A percentile compares a stretch with the other conserved stretches of the same genome.
Conservation (phyloP, 2,329 filamentous ascomycete genomes). For the Colletotrichum aenigma region DNA sequence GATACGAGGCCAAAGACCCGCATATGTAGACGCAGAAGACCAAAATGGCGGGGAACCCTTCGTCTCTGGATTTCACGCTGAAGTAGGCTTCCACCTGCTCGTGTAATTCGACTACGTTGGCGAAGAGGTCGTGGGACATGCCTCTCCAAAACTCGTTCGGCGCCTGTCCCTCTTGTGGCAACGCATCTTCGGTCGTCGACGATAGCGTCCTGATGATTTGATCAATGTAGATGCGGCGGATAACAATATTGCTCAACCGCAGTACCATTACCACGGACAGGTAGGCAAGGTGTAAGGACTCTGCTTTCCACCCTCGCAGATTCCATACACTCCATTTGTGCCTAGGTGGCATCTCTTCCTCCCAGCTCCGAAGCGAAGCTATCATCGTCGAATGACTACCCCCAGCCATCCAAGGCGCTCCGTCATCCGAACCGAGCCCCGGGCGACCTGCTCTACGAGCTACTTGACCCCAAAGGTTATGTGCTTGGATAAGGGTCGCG, state of each 20-base stretch:
- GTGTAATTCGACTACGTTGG: background rate
- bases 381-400: background rate
- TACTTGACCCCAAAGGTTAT: background rate
- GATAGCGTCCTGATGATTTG: background rate
- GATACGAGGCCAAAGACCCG: background rate
- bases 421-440: background rate
- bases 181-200: background rate
- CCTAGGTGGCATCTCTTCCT: background rate
- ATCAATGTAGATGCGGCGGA: background rate
- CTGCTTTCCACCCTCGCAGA: background rate
- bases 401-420: background rate
- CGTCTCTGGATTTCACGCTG: background rate
- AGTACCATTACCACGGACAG: background rate
- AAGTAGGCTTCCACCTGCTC: background rate
- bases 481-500: background rate
- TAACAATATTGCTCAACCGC: background rate
- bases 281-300: background rate
- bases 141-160: background rate
- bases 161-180: background rate
- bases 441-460: background rate
- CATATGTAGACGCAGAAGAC: background rate
- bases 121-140: background rate
- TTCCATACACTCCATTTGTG: background rate
- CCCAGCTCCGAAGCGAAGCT: background rate
- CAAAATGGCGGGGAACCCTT: background rate